Evolutionary conservation across 148 eudicot species (phyloP).

Genomic region (Bassia scoparia): DNA sequence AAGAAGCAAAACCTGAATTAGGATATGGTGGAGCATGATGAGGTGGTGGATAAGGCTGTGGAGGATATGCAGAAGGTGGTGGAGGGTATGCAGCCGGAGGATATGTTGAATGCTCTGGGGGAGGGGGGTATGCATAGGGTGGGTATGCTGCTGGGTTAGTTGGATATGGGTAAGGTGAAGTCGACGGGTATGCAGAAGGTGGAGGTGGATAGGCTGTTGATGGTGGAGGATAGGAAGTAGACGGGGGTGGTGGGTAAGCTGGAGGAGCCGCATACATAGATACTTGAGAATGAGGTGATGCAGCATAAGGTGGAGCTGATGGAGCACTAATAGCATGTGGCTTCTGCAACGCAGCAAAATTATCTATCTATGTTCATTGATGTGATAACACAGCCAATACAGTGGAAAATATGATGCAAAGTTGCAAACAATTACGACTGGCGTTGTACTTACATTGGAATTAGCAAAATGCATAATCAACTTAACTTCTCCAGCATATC

Average conservation of each 20-base stretch:
- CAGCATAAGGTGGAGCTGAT: slow-evolving; percentile 55
- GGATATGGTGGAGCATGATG: slow-evolving; percentile 22
- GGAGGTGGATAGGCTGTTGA: slow-evolving; percentile 35
- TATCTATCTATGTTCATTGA: not conserved
- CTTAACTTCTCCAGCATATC: slow-evolving; percentile 92
- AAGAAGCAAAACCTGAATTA: slow-evolving; percentile 24
- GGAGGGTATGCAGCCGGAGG: slow-evolving; percentile 42
- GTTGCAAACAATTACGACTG: not conserved
- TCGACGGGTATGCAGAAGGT: slow-evolving; percentile 34
- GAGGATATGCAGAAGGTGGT: slow-evolving; percentile 39
- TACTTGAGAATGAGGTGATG: slow-evolving; percentile 39
- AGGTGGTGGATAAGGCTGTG: slow-evolving; percentile 33
- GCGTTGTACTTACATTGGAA: slow-evolving; percentile 46
- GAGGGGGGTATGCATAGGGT: slow-evolving; percentile 35
- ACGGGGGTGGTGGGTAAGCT: slow-evolving; percentile 32
- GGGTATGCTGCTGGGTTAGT: slow-evolving; percentile 28
- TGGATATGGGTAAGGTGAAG: slow-evolving; percentile 38
- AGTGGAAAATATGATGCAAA: not conserved
- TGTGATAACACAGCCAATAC: slow-evolving; percentile 1
- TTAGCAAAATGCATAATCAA: slow-evolving; percentile 72
- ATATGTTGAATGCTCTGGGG: slow-evolving; percentile 35
- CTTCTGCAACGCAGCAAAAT: slow-evolving; percentile 41
- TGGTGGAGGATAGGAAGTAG: slow-evolving; percentile 27
- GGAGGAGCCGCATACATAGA: slow-evolving; percentile 50
- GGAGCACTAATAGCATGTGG: slow-evolving; percentile 42